Evolutionary conservation across 345 rosid species (phyloP), one percentile per base, ranked within the genome.

Genomic region (Ricinus communis): DNA sequence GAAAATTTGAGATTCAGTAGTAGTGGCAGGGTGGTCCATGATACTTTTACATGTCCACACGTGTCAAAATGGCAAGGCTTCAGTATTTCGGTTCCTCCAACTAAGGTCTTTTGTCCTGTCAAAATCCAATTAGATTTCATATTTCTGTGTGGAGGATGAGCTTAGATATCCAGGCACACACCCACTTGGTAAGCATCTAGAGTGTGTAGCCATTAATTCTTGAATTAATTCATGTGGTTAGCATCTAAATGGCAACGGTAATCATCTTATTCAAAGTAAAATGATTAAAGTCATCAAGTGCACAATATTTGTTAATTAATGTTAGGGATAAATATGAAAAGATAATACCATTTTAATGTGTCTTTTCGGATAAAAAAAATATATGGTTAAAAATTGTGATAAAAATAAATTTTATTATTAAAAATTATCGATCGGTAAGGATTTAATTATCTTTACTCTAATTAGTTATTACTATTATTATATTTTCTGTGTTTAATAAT

Each of bases 121-220:
- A 64, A 74, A 41, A 71, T 68, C 77, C 45, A 65, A 4, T n/a
- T n/a, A n/a, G 36, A 61, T 52, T 69, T 57, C 27, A 30, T 55
- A 43, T 43, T 40, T 21, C 50, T 28, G 14, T 69, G 46, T 61
- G 74, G 74, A 66, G 58, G n/a, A 33, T 46, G 67, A 68, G 57
- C 67, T 47, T 1, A 43, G 47, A 38, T 38, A 40, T 62, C 30
- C 18, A 11, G 46, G 63, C 5, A 62, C 36, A 36, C 41, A 27
- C 8, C 74, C 76, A 31, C 62, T 72, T 66, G 62, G 71, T 65
- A 69, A 65, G 60, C 72, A 63, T 62, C 72, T 45, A 58, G 56
- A 65, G 19, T 47, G 19, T 9, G 4, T 58, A 24, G 43, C n/a
- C 61, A 41, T 58, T n/a, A n/a, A n/a, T n/a, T 33, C 31, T 5